Evolutionary conservation across 495 filamentous ascomycete species (phyloP).

Genomic region (Tuber microsphaerosporum): DNA sequence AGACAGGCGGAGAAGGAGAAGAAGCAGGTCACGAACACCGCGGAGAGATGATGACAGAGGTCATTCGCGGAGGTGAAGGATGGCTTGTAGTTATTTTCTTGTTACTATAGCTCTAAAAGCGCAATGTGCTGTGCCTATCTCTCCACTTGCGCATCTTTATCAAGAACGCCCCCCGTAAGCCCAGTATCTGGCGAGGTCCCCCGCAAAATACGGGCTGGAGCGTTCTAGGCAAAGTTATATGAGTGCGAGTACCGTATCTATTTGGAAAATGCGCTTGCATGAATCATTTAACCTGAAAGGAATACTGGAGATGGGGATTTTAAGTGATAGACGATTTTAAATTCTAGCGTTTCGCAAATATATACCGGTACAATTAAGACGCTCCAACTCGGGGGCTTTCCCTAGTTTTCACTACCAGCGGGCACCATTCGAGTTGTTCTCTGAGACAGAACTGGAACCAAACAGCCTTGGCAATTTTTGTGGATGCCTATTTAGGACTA

Average conservation of each 20-base stretch:
- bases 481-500: not conserved
- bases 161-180: not conserved
- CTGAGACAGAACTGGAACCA: not conserved
- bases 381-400: not conserved
- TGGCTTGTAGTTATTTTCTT: not conserved
- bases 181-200: not conserved
- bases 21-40: constrained; percentile 26
- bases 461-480: not conserved
- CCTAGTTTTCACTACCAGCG: not conserved
- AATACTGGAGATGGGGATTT: not conserved
- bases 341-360: not conserved
- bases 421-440: not conserved
- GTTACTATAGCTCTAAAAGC: not conserved
- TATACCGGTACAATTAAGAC: no score
- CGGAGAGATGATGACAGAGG: constrained; percentile 12
- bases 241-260: not conserved
- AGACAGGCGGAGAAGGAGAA: constrained; percentile 19
- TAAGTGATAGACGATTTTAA: not conserved
- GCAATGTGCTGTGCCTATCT: not conserved
- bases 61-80: not conserved
- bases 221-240: not conserved
- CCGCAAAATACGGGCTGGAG: not conserved
- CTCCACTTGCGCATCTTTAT: not conserved
- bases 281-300: not conserved
- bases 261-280: not conserved